Percentiles rank a stretch among this genome's conserved stretches.
phyloP scores from a whole-genome alignment of 441 rosid species.

The Raphanus hybrid region DNA sequence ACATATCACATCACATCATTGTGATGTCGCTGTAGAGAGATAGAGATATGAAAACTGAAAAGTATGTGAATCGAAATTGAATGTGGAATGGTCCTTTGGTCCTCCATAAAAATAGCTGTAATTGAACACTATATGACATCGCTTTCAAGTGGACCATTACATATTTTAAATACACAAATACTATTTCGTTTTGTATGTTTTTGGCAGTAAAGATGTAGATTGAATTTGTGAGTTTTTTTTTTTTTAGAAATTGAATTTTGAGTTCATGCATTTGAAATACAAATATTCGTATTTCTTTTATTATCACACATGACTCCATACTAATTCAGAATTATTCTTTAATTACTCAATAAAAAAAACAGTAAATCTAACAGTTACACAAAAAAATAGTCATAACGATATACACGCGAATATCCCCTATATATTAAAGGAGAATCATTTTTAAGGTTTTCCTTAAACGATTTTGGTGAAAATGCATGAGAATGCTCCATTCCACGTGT shows the following conservation, averaged over 20 bases:
- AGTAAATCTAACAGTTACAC: too few species aligned
- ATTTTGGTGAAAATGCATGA: too few species aligned
- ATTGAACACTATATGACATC: slow-evolving; percentile 37
- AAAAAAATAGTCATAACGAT: too few species aligned
- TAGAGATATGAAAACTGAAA: slow-evolving; percentile 29
- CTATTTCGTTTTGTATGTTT: slow-evolving; percentile 23
- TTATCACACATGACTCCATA: too few species aligned
- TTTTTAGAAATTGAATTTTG: background rate
- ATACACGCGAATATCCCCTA: too few species aligned
- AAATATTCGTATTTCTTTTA: background rate
- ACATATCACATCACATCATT: slow-evolving; percentile 39
- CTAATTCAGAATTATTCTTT: too few species aligned
- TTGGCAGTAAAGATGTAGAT: slow-evolving; percentile 30
- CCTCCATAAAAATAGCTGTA: slow-evolving; percentile 39
- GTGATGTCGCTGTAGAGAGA: slow-evolving; percentile 31
- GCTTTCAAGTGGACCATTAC: slow-evolving; percentile 26
- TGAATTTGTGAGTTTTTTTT: background rate
- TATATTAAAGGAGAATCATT: too few species aligned
- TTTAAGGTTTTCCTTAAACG: too few species aligned
- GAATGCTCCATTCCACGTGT: too few species aligned
- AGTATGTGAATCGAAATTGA: slow-evolving; percentile 34
- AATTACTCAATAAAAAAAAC: too few species aligned
- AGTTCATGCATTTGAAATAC: background rate
- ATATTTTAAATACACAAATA: background rate
- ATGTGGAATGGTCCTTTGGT: slow-evolving; percentile 39